A percentile compares a stretch with the other conserved stretches of the same genome.
These are phyloP conservation scores for Bocquillonia castaneifolia DNA, from an alignment of 441 rosid species.

Conservation along the genomic window DNA sequence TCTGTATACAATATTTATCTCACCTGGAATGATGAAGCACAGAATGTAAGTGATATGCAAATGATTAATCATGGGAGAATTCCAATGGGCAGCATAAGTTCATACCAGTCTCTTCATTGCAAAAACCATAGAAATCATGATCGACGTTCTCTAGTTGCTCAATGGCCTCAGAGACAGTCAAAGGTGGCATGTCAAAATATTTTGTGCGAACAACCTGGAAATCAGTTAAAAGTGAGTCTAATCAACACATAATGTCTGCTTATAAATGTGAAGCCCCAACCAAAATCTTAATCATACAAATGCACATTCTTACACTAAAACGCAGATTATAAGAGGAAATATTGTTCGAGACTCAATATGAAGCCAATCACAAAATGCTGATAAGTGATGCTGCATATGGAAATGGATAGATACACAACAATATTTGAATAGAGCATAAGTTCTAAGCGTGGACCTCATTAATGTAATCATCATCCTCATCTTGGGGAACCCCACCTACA, in stretches of 20 bases:
- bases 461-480: slow-evolving; percentile 38
- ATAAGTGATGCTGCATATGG: background rate
- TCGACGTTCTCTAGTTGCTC: slow-evolving; percentile 80
- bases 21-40: slow-evolving; percentile 45
- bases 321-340: too few relatives aligned
- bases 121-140: slow-evolving; percentile 87
- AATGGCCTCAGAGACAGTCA: slow-evolving; percentile 72
- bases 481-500: slow-evolving; percentile 25
- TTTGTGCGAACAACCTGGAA: slow-evolving; percentile 79
- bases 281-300: background rate
- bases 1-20: slow-evolving; percentile 79
- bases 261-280: background rate
- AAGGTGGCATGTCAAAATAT: slow-evolving; percentile 85
- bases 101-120: slow-evolving; percentile 87
- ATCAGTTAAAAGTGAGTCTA: background rate
- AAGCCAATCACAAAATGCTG: background rate
- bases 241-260: background rate
- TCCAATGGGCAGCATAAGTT: slow-evolving; percentile 3
- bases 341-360: background rate
- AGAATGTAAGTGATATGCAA: background rate
- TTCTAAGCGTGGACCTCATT: slow-evolving; percentile 44
- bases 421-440: slow-evolving; percentile 5
- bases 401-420: background rate
- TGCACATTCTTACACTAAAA: background rate
- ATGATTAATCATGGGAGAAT: slow-evolving; percentile 7